These are phyloP conservation scores for Fusarium sp. DNA, from an alignment of 2,329 filamentous ascomycete genomes.

Conservation along the genomic window DNA sequence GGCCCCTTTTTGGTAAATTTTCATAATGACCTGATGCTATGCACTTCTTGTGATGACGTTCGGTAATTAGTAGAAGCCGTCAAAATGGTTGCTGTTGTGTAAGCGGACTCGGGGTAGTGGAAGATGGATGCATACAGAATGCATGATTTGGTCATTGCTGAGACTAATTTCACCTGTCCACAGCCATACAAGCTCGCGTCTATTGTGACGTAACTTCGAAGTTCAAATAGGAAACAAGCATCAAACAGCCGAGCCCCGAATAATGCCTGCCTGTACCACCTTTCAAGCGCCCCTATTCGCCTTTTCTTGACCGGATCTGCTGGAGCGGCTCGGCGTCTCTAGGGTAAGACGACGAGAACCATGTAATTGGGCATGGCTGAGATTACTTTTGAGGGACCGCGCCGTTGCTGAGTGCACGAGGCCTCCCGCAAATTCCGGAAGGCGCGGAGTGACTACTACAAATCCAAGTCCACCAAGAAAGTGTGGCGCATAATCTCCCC, in stretches of 20 bases:
- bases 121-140: background rate
- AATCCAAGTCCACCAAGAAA: background rate
- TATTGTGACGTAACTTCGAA: background rate
- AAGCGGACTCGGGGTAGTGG: background rate
- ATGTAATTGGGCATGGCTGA: conserved; percentile 10
- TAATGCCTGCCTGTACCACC: background rate
- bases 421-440: conserved; percentile 34
- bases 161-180: background rate
- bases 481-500: conserved; percentile 6
- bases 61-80: background rate
- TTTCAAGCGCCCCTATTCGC: background rate
- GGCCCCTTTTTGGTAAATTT: conserved; percentile 19
- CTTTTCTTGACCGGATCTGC: background rate
- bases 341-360: conserved; percentile 22
- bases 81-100: background rate
- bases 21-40: conserved; percentile 27
- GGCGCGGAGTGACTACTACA: conserved; percentile 16
- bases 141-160: background rate
- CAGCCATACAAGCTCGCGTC: background rate
- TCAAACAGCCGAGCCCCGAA: background rate
- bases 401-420: conserved; percentile 21
- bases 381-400: conserved; percentile 16
- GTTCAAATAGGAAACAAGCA: conserved; percentile 3
- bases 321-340: background rate
- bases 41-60: background rate